Percentiles rank a stretch among this genome's conserved stretches.
These are phyloP conservation scores for Candida gorgasii DNA, from an alignment of 805 yeast species.

Conservation along the genomic window DNA sequence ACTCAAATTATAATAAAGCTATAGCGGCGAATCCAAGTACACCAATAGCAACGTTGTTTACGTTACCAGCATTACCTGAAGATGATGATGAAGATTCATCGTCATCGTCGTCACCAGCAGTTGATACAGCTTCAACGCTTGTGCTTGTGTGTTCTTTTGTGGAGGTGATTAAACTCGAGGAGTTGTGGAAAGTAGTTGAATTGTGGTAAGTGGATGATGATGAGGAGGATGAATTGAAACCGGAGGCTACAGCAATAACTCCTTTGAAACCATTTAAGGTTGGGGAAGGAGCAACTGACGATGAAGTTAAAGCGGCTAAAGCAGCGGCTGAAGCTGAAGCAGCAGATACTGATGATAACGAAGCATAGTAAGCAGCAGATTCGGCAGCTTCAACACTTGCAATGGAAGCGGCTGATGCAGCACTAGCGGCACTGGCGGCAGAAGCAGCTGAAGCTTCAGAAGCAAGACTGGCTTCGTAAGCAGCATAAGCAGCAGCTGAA, in stretches of 20 bases:
- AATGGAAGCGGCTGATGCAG: slow-evolving; percentile 14
- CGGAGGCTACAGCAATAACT: slow-evolving; percentile 27
- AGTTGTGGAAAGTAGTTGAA: slow-evolving; percentile 10
- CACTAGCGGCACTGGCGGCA: slow-evolving; percentile 13
- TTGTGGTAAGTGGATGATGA: slow-evolving; percentile 11
- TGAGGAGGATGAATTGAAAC: slow-evolving; percentile 15
- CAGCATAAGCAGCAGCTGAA: slow-evolving; percentile 6
- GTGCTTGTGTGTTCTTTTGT: slow-evolving; percentile 4
- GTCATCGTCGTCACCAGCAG: slow-evolving; percentile 17
- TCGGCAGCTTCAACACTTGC: slow-evolving; percentile 9
- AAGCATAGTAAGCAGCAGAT: slow-evolving; percentile 9
- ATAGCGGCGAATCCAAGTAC: slow-evolving; percentile 29
- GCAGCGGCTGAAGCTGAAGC: slow-evolving; percentile 15
- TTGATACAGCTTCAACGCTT: slow-evolving; percentile 15
- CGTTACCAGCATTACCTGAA: slow-evolving; percentile 13
- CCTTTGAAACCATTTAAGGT: slow-evolving; percentile 22
- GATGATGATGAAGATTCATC: slow-evolving; percentile 13
- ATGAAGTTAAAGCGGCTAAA: slow-evolving; percentile 13
- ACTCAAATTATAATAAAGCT: slow-evolving; percentile 19
- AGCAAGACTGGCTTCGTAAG: slow-evolving; percentile 15
- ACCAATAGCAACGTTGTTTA: slow-evolving; percentile 21
- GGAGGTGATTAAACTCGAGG: slow-evolving; percentile 9
- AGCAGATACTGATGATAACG: slow-evolving; percentile 10
- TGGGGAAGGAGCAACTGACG: slow-evolving; percentile 12
- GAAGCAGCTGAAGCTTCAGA: slow-evolving; percentile 12